Evolutionary conservation across 2,329 filamentous ascomycete species (phyloP).

Genomic region (Geosmithia putterillii): DNA sequence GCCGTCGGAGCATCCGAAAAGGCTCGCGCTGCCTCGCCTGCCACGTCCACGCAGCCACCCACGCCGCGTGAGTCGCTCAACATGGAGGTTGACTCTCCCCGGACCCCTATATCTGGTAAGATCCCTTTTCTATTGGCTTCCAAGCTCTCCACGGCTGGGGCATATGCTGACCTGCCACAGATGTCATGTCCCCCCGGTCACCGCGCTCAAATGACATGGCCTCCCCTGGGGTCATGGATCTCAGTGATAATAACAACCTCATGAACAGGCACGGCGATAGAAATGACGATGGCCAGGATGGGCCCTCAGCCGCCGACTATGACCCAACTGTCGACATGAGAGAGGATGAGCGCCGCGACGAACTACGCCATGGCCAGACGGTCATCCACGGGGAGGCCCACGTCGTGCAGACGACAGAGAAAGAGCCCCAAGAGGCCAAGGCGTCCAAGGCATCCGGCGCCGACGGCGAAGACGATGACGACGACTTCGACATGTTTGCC

Average conservation of each 20-base stretch:
- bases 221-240: conserved; percentile 47
- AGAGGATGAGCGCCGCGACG: conserved; percentile 64
- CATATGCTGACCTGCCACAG: conserved; percentile 15
- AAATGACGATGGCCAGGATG: conserved; percentile 42
- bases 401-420: conserved; percentile 11
- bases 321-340: conserved; percentile 82
- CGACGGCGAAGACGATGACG: conserved; percentile 53
- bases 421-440: conserved; percentile 10
- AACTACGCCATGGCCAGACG: conserved; percentile 46
- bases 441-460: conserved; percentile 29
- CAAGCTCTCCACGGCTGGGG: not conserved
- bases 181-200: conserved; percentile 26
- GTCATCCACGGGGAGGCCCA: conserved; percentile 33
- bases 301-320: conserved; percentile 85
- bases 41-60: conserved; percentile 28
- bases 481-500: conserved; percentile 83
- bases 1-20: conserved; percentile 55
- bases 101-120: conserved; percentile 18
- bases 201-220: conserved; percentile 36
- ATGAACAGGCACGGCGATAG: conserved; percentile 44
- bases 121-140: not conserved
- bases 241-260: conserved; percentile 55
- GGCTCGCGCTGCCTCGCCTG: conserved; percentile 37
- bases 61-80: conserved; percentile 19
- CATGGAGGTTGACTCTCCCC: conserved; percentile 16